Evolutionary conservation across 768 basidiomycete species (phyloP), one percentile per base, ranked within the genome.

Genomic region (Tulasnella sp.): DNA sequence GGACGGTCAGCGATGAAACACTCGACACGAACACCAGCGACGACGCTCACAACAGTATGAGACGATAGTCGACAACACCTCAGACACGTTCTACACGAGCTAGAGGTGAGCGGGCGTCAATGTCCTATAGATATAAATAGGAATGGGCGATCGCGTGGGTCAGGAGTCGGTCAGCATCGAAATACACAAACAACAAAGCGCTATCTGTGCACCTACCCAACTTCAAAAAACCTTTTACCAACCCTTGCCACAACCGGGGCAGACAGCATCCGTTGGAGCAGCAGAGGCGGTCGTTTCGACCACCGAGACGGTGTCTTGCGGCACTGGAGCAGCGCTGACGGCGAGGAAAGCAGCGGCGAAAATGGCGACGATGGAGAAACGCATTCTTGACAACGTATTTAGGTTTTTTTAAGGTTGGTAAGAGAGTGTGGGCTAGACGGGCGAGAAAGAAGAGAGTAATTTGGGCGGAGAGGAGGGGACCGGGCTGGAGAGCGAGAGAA

Each of bases 351-450:
- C 51, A 44, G 51, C 44, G 44, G 46, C 74, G 44, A 55, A 51
- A 29, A 74, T 10, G 51, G 74, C 74, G 74, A 37, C 51, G 74
- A 57, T 13, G 51, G 74, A 74, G 74, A 74, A 55, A 57, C 74
- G 74, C 74, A 74, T 74, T 74, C 35, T 74, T n/a, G 44, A 29
- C 32, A 67, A 67, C 15, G 29, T 29, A 26, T 57, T 57, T 57
- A 29, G 26, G 29, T 23, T 13, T 26, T 26, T 67, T 61, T 61
- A 61, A 35, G 13, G 61, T 51, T 51, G 61, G 26, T 35, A 67
- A 67, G 61, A 67, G 32, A 26, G 61, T 67, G 44, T 44, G 11
- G 61, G 61, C 26, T 67, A 18, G 0, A 35, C 61, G 29, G 61
- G 61, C 61, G 11, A 35, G 26, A 67, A 16, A 67, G 61, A 67